Evolutionary conservation across 306 rosid species (phyloP), one percentile per base, ranked within the genome.

Genomic region (Trifolium dubium): DNA sequence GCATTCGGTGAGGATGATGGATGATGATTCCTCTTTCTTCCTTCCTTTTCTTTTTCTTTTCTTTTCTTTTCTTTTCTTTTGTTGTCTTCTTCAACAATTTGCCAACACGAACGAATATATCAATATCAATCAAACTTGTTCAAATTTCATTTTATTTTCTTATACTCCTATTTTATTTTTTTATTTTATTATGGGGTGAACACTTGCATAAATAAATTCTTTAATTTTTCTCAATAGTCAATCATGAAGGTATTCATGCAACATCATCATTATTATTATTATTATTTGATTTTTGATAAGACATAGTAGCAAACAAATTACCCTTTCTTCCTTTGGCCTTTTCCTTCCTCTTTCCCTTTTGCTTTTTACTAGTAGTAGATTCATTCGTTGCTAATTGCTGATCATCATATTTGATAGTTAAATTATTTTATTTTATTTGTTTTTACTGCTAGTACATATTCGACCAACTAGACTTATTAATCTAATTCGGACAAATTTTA

Each of bases 1-100:
- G 79, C 81, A 74, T 61, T 17, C 68, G 39, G 71, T 74, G 78
- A 10, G 67, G 41, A 6, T 11, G 23, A 23, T 23, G 23, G 23
- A 23, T 23, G 23, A 23, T 23, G 23, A 23, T 23, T 23, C 23
- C 23, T 23, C 23, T 23, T 23, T 1, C 23, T 23, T 23, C 23
- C 23, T 23, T 23, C 1, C 23, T 23, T 23, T 23, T 23, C 23
- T 23, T 23, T 23, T 23, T 23, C 23, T 23, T 23, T 23, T 23
- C 23, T 23, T 23, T 23, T 23, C 1, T 23, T 23, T 23, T 23
- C 23, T 23, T 23, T 23, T 23, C 23, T 23, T 23, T 23, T 23
- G 23, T 23, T 23, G 46, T 8, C 73, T 50, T 46, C 31, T 44
- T 49, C 19, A 19, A 65, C 58, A 31, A 46, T 67, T 67, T 67